Evolutionary conservation across 179 eudicot species (phyloP), one percentile per base, ranked within the genome.

Genomic region (Spinacia oleracea): DNA sequence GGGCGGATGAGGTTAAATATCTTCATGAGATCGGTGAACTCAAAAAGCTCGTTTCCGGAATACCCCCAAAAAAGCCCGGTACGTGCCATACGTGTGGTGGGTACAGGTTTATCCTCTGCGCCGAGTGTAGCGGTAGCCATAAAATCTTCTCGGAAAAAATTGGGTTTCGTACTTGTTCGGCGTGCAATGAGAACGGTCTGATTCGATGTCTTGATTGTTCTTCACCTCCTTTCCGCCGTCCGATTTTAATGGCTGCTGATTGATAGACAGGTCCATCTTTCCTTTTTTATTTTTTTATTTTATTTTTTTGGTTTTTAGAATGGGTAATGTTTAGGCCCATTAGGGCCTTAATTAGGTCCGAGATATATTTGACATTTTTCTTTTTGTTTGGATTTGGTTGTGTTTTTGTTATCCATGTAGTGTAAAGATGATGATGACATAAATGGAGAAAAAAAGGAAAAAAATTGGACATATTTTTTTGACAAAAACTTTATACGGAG

Each of bases 101-200:
- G 0, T 83, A 81, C 77, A 50, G 93, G 73, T 94, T 94, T 72
- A 75, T 89, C 60, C 79, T 94, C 29, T 94, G 98, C 79, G 73
- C 35, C 53, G 88, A 91, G 29, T 94, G 98, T 56, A 77, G 74
- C 70, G 98, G 98, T 5, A 92, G 98, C 84, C 97, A 82, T 70
- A 94, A 91, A 76, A 80, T 88, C 16, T 91, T 78, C 50, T 80
- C 77, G 9, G 91, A 87, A 34, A 92, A 91, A 70, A 77, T 81
- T 0, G 93, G 97, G 31, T 88, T 89, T 74, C 86, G 86, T 74
- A 71, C 79, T n/a, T 91, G 98, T 69, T 59, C 68, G 21, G 73
- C 76, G 79, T 92, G 97, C 79, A 94, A 94, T 74, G 91, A 88
- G 85, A 94, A 89, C 78, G 98, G 98, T 56, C 73, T 94, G 77